phyloP scores from a whole-genome alignment of 2,329 filamentous ascomycete genomes.

The Xylariaceae sp. region DNA sequence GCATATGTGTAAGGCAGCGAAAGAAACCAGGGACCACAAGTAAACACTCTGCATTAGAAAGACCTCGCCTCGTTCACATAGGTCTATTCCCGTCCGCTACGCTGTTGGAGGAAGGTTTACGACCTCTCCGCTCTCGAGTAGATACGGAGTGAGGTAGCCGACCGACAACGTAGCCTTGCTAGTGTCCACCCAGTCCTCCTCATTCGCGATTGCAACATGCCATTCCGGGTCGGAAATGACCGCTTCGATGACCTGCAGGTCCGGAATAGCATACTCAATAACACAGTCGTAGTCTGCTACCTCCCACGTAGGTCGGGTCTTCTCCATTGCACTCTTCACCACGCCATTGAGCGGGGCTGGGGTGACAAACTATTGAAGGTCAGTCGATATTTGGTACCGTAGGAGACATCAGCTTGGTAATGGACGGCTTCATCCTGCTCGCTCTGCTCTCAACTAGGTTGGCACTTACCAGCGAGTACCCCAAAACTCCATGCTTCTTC shows the following conservation, averaged over 20 bases:
- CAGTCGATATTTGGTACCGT: too few relatives aligned
- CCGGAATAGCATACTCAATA: slow-evolving; percentile 20
- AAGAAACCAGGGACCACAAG: too few relatives aligned
- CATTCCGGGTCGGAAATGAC: slow-evolving; percentile 21
- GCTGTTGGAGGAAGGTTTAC: slow-evolving; percentile 18
- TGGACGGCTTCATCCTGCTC: too few relatives aligned
- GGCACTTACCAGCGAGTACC: slow-evolving; percentile 19
- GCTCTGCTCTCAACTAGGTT: not conserved
- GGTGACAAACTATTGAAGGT: slow-evolving; percentile 19
- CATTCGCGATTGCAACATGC: slow-evolving; percentile 14
- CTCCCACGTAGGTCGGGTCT: slow-evolving; percentile 10
- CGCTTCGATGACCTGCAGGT: slow-evolving; percentile 11
- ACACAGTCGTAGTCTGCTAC: slow-evolving; percentile 22
- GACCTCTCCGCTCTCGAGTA: slow-evolving; percentile 18
- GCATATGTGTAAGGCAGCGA: too few relatives aligned
- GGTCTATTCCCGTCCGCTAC: too few relatives aligned
- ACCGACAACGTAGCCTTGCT: slow-evolving; percentile 19
- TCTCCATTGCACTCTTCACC: slow-evolving; percentile 11
- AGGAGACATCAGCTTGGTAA: too few relatives aligned
- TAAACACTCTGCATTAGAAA: too few relatives aligned
- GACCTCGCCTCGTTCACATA: too few relatives aligned
- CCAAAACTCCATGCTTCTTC: slow-evolving; percentile 18
- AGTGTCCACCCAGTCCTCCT: slow-evolving; percentile 23
- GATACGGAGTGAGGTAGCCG: slow-evolving; percentile 18
- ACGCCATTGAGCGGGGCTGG: slow-evolving; percentile 13